Evolutionary conservation across 495 filamentous ascomycete species (phyloP).

Genomic region (Hyaloscypha finlandica): DNA sequence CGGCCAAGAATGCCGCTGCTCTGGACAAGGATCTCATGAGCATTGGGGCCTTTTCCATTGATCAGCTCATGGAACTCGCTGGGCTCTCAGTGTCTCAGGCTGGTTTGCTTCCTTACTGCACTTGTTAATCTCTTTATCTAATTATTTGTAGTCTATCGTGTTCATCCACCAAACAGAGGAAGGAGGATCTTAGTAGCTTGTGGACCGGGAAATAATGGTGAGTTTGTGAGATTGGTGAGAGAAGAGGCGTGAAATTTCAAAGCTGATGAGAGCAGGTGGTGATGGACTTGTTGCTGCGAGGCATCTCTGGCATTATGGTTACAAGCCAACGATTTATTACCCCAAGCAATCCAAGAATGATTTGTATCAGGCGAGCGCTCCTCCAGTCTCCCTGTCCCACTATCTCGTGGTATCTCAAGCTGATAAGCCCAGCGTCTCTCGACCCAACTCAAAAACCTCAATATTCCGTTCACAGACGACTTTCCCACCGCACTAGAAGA

Average conservation of each 20-base stretch:
- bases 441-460: conserved; percentile 80
- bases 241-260: background rate
- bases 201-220: conserved; percentile 94
- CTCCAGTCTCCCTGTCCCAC: background rate
- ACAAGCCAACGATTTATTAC: conserved; percentile 87
- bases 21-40: conserved; percentile 95
- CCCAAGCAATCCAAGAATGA: conserved; percentile 89
- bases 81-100: conserved; percentile 93
- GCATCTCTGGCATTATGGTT: conserved; percentile 93
- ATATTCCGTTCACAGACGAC: conserved; percentile 83
- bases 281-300: conserved; percentile 95
- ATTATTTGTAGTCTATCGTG: conserved; percentile 64
- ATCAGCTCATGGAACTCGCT: conserved; percentile 97
- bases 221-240: conserved; percentile 22
- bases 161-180: conserved; percentile 76
- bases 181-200: conserved; percentile 82
- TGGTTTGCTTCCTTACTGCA: conserved; percentile 48
- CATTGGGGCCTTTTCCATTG: conserved; percentile 86
- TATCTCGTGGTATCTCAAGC: background rate
- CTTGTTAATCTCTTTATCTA: background rate
- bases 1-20: conserved; percentile 81
- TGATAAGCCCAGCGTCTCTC: conserved; percentile 62
- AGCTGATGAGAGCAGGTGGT: conserved; percentile 57
- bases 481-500: conserved; percentile 65
- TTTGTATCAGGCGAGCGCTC: conserved; percentile 68